Conservation (phyloP, 1,139 yeast species). For the Magnusiomyces tetraspermus region DNA sequence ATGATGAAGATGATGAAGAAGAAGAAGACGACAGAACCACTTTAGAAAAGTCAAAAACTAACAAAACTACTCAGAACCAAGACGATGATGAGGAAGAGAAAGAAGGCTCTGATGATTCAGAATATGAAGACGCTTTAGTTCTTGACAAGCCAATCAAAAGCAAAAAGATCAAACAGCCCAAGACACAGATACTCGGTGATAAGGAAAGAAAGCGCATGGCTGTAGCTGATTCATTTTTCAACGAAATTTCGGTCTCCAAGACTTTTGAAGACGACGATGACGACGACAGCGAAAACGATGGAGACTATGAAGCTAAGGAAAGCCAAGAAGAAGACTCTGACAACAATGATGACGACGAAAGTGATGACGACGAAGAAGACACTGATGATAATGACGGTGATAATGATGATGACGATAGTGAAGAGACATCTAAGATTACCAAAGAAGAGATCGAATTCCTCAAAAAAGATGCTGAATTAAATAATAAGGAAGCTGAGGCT, state of each 20-base stretch:
- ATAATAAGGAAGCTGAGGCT: neutral
- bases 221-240: neutral
- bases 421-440: slow-evolving; percentile 5
- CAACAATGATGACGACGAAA: slow-evolving; percentile 14
- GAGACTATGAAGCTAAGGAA: neutral
- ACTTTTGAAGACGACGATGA: neutral
- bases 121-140: slow-evolving; percentile 1
- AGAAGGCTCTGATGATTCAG: slow-evolving; percentile 3
- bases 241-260: neutral
- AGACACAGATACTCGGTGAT: too few relatives aligned
- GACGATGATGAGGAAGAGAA: neutral
- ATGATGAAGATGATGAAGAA: slow-evolving; percentile 1
- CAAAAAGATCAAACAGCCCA: too few relatives aligned
- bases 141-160: neutral
- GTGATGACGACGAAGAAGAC: slow-evolving; percentile 12
- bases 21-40: slow-evolving; percentile 15
- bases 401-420: slow-evolving; percentile 26
- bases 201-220: neutral
- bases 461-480: neutral
- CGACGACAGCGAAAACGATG: neutral
- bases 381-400: slow-evolving; percentile 1
- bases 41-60: neutral
- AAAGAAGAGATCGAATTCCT: neutral
- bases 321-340: slow-evolving; percentile 17
- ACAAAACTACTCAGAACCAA: neutral